Evolutionary conservation across 257 asterid species (phyloP).

Genomic region (Verbena officinalis): DNA sequence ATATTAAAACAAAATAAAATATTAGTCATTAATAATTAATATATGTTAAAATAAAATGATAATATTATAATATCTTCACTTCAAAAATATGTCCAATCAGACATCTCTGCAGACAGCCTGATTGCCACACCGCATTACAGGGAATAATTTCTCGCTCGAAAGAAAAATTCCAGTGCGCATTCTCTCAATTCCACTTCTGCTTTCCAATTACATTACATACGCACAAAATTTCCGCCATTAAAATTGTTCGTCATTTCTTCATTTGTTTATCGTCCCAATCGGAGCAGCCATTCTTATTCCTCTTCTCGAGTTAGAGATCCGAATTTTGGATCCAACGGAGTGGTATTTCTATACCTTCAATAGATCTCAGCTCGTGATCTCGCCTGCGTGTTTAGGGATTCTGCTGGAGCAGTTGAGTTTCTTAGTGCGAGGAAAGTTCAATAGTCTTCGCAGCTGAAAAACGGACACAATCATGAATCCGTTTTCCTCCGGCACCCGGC

Average conservation of each 20-base stretch:
- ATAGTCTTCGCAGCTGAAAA: constrained; percentile 39
- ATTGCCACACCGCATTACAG: constrained; percentile 27
- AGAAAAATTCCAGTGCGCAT: constrained; percentile 26
- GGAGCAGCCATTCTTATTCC: background rate
- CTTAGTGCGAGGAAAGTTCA: constrained; percentile 21
- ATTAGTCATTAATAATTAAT: too few relatives aligned
- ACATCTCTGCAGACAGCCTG: background rate
- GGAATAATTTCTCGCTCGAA: constrained; percentile 31
- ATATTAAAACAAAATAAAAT: too few relatives aligned
- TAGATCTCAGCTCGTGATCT: constrained; percentile 44
- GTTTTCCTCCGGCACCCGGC: constrained; percentile 86
- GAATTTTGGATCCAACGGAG: constrained; percentile 17
- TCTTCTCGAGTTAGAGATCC: constrained; percentile 27
- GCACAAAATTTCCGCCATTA: constrained; percentile 20
- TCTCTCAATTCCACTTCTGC: constrained; percentile 24
- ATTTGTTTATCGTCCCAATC: constrained; percentile 19
- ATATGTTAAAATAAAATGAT: too few relatives aligned
- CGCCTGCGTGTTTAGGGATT: constrained; percentile 18
- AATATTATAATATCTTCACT: too few relatives aligned
- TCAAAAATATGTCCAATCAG: too few relatives aligned
- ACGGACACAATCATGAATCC: constrained; percentile 80
- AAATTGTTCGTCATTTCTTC: constrained; percentile 28
- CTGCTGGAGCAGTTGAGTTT: constrained; percentile 30
- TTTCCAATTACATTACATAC: constrained; percentile 8
- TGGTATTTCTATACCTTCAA: constrained; percentile 20